phyloP scores from a whole-genome alignment of 2,329 filamentous ascomycete species.

The Raffaelea albimanens region DNA sequence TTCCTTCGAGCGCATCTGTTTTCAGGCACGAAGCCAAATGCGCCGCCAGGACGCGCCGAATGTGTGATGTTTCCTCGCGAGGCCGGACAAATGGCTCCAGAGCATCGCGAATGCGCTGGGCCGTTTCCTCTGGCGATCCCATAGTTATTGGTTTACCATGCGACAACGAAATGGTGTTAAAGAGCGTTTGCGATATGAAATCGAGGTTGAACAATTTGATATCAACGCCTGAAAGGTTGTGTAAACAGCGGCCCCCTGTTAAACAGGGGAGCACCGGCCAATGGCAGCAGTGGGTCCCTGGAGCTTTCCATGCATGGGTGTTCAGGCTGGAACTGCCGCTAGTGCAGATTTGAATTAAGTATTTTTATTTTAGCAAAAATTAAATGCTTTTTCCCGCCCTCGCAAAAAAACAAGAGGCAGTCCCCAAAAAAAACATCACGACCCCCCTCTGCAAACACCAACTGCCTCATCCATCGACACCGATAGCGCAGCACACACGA shows the following conservation, averaged over 20 bases:
- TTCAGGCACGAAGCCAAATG: constrained; percentile 40
- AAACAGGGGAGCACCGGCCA: constrained; percentile 4
- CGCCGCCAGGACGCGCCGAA: constrained; percentile 44
- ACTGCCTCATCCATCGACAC: too few species aligned
- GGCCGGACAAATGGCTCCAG: constrained; percentile 46
- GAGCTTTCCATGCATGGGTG: neutral
- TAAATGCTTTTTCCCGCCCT: too few species aligned
- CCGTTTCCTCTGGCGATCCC: constrained; percentile 8
- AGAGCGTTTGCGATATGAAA: too few species aligned
- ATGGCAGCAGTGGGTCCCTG: neutral
- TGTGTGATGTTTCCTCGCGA: constrained; percentile 46
- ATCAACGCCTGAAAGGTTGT: too few species aligned
- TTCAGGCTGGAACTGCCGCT: constrained; percentile 6
- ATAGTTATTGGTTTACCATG: too few species aligned
- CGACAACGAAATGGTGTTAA: too few species aligned
- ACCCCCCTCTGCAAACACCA: too few species aligned
- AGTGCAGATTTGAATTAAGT: constrained; percentile 6
- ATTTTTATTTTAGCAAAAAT: constrained; percentile 1
- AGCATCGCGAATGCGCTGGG: constrained; percentile 13
- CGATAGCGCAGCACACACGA: neutral
- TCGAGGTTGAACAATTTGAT: too few species aligned
- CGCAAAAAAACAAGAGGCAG: neutral
- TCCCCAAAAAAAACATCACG: constrained; percentile 1
- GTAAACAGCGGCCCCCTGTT: neutral
- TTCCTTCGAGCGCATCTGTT: constrained; percentile 14